Percentiles rank a stretch among this genome's conserved stretches.
Conservation (phyloP, 2,329 filamentous ascomycete genomes). For the Aspergillus nomiae region DNA sequence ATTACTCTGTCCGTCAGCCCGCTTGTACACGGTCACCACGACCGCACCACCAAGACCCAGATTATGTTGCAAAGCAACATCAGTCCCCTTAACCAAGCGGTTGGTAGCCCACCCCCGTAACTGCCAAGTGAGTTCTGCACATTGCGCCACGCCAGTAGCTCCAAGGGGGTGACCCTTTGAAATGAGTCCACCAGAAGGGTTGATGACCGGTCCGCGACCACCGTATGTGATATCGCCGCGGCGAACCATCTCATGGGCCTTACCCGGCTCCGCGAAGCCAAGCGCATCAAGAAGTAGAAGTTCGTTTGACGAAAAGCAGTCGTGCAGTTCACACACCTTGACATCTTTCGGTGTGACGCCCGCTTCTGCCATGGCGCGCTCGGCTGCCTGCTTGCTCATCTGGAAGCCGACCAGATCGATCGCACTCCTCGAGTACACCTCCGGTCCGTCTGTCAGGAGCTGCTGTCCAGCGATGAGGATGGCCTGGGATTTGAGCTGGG, state of each 20-base stretch:
- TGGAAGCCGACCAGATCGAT: constrained; percentile 88
- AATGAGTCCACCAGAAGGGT: constrained; percentile 90
- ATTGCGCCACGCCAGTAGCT: constrained; percentile 89
- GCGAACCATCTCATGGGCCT: constrained; percentile 87
- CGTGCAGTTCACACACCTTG: constrained; percentile 88
- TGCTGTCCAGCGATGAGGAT: constrained; percentile 84
- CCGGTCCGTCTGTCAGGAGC: constrained; percentile 77
- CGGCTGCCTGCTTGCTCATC: constrained; percentile 74
- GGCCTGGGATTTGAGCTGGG: constrained; percentile 76
- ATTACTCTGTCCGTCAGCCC: constrained; percentile 69
- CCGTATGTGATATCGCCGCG: constrained; percentile 88
- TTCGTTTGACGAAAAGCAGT: constrained; percentile 97
- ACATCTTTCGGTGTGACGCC: constrained; percentile 66
- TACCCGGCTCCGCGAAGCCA: constrained; percentile 74
- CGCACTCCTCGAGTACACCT: constrained; percentile 73
- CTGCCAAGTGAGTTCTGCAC: constrained; percentile 92
- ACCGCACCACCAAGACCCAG: constrained; percentile 88
- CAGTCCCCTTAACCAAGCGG: constrained; percentile 67
- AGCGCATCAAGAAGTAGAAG: constrained; percentile 85
- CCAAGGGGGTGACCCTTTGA: constrained; percentile 94
- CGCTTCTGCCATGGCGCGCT: constrained; percentile 68
- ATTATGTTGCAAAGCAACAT: constrained; percentile 83
- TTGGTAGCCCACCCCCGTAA: constrained; percentile 94
- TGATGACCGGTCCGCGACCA: constrained; percentile 70
- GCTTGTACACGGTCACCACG: constrained; percentile 83